Evolutionary conservation across 495 filamentous ascomycete genomes (phyloP), one percentile per base, ranked within the genome.

Genomic region (Xylaria sp.): DNA sequence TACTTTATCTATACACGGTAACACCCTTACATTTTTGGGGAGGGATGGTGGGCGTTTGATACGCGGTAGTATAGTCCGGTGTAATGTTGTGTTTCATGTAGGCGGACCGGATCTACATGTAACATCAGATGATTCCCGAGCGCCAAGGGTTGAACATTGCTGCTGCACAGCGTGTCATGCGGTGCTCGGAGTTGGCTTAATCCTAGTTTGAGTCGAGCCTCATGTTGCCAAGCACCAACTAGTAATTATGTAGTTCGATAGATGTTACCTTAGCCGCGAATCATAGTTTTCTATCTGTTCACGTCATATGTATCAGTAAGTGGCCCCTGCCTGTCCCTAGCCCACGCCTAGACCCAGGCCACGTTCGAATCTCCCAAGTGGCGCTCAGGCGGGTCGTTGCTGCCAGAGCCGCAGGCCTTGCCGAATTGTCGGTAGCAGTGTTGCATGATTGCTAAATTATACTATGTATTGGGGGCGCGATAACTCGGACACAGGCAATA

Each of bases 51-150:
- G 43, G 17, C 11, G 21, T 50, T 67, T 41, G 64, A 67, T 67
- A 55, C 64, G 8, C 64, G 64, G 46, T 35, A 55, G 35, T 55
- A 55, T n/a, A 67, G 21, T 67, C 43, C 43, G 33, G 48, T 67
- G 48, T 43, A 55, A 67, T 55, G 48, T 24, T 5, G n/a, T 58
- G 67, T 69, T 69, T 69, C 67, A 69, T 3, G 29, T 69, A 21
- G 53, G 43, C 33, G 67, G 67, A 5, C 67, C 53, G 41, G 67
- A 69, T 69, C 67, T 69, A 44, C 67, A 46, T 6, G 33, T 15
- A 50, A 17, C 50, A 37, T 59, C 35, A 61, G 26, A 69, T 40
- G 53, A 67, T 35, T 68, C 53, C 52, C 66, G 46, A 35, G 35
- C 24, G 40, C 50, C 66, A 21, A 43, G 31, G 31, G 37, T 68